A percentile compares a stretch with the other conserved stretches of the same genome.
These are phyloP conservation scores for Curvularia spicifera DNA, from an alignment of 2,329 filamentous ascomycete genomes.

Conservation along the genomic window DNA sequence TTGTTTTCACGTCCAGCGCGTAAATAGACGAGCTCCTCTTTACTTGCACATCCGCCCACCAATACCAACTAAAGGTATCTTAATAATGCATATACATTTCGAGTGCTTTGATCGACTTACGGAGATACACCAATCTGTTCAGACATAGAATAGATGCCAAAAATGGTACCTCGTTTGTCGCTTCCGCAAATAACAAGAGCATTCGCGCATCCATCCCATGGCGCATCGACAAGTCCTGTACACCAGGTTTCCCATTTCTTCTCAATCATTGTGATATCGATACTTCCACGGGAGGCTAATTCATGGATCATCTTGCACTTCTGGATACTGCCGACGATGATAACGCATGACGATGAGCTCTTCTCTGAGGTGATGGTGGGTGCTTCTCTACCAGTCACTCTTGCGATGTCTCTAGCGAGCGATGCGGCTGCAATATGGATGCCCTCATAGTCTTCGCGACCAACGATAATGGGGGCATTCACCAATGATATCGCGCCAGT, in stretches of 20 bases:
- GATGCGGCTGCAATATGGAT: neutral
- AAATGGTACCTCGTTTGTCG: conserved; percentile 70
- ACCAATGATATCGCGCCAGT: neutral
- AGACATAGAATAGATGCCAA: conserved; percentile 70
- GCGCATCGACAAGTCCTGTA: neutral
- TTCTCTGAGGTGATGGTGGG: neutral
- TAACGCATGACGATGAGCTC: neutral
- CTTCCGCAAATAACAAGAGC: conserved; percentile 70
- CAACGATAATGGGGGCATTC: neutral
- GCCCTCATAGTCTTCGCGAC: neutral
- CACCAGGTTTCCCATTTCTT: neutral
- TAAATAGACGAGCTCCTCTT: conserved; percentile 56
- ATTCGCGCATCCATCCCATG: neutral
- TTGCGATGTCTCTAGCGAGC: neutral
- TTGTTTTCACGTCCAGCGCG: conserved; percentile 59
- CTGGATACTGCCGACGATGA: neutral
- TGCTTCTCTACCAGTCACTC: neutral
- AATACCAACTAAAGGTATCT: neutral
- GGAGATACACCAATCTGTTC: conserved; percentile 74
- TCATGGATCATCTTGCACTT: neutral
- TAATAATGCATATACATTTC: neutral
- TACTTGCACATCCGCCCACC: neutral
- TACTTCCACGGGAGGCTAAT: neutral
- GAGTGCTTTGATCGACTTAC: neutral
- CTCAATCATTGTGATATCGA: neutral